Percentiles rank a stretch among this genome's conserved stretches.
These are phyloP conservation scores for Clavispora phyllophila DNA, from an alignment of 805 yeast species.

Conservation along the genomic window DNA sequence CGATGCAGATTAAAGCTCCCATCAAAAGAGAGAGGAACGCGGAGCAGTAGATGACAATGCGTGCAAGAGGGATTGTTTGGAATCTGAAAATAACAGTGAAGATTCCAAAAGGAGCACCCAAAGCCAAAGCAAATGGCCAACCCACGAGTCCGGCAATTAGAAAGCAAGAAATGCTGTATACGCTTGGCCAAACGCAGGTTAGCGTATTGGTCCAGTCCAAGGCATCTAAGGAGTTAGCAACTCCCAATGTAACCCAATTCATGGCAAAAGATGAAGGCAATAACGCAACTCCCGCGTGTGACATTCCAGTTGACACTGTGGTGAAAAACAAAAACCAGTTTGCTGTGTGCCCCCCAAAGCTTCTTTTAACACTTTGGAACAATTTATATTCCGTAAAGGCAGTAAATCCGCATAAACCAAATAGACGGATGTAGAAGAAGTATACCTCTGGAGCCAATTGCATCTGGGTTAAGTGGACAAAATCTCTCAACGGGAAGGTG, in stretches of 20 bases:
- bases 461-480: slow-evolving; percentile 7
- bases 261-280: slow-evolving; percentile 77
- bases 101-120: slow-evolving; percentile 56
- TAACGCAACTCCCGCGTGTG: slow-evolving; percentile 82
- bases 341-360: slow-evolving; percentile 38
- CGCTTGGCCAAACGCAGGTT: slow-evolving; percentile 7
- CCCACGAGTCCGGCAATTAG: slow-evolving; percentile 75
- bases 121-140: slow-evolving; percentile 81
- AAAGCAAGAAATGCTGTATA: slow-evolving; percentile 28
- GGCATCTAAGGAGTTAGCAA: slow-evolving; percentile 31
- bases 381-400: slow-evolving; percentile 50
- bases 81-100: slow-evolving; percentile 22
- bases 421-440: slow-evolving; percentile 52
- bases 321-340: slow-evolving; percentile 61
- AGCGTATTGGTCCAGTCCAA: slow-evolving; percentile 6
- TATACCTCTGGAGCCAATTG: slow-evolving; percentile 21
- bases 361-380: slow-evolving; percentile 34
- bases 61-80: slow-evolving; percentile 10
- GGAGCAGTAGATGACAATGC: slow-evolving; percentile 7
- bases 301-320: slow-evolving; percentile 71
- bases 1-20: slow-evolving; percentile 37
- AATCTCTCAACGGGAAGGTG: slow-evolving; percentile 19
- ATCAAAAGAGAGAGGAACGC: slow-evolving; percentile 15
- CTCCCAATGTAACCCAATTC: slow-evolving; percentile 42
- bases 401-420: slow-evolving; percentile 34